Evolutionary conservation across 345 rosid genomes (phyloP), one percentile per base, ranked within the genome.

Genomic region (Arabidopsis suecica): DNA sequence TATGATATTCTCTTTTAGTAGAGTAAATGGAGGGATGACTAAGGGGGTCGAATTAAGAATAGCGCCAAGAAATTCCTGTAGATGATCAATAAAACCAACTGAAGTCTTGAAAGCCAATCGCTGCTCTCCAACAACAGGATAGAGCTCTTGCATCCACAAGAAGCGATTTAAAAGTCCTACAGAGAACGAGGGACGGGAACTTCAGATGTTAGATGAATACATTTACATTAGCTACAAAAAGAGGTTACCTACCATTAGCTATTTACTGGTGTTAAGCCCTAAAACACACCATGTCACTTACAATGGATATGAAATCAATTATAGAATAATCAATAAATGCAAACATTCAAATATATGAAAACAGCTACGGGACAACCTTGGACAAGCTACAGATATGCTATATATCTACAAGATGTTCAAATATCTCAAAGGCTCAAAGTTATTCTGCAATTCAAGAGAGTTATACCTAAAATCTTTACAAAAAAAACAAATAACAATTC

Each of bases 161-260:
- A 88, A 90, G 68, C 99, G 93, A 77, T 95, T 92, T 62, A 92
- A 72, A 77, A 95, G 88, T 81, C 99, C 99, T 95, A 53, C 56
- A 61, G 48, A 66, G 59, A 78, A 61, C 14, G 74, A 73, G 47
- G 45, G 63, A 67, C 20, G 68, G 6, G 18, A 42, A 34, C 48
- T 30, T 63, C 49, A 65, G 14, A 65, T 65, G 61, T 23, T 53
- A 44, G 40, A 41, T 76, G 51, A 63, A 56, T 51, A 9, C 53
- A 22, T 34, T 13, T 5, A 9, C 50, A 56, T 18, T 23, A 45
- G 61, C 61, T 14, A 55, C 37, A 54, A 54, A 44, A 47, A 23
- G 51, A 48, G 18, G 9, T 6, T 49, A 59, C 33, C 30, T 16
- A 34, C 14, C 33, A 41, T 36, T 20, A 57, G 62, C 34, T 44